These are phyloP conservation scores for Quillaja saponaria DNA, from an alignment of 306 rosid species.

Conservation along the genomic window DNA sequence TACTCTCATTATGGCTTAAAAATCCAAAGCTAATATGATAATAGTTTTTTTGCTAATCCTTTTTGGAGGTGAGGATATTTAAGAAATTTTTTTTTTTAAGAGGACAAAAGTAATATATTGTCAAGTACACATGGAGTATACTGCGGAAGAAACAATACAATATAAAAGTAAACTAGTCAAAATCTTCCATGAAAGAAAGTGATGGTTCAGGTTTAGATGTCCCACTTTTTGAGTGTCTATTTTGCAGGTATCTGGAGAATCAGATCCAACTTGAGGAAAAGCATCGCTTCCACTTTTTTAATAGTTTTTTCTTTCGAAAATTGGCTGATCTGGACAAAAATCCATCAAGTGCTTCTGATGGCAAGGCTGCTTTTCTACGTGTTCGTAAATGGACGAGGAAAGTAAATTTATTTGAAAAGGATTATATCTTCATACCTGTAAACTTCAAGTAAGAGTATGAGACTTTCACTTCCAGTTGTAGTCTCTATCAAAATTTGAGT, in stretches of 20 bases:
- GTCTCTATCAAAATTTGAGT: conserved; percentile 33
- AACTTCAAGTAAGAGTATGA: conserved; percentile 73
- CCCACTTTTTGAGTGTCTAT: too few species aligned
- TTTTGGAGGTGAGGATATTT: too few species aligned
- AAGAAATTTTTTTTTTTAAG: too few species aligned
- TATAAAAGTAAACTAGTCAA: too few species aligned
- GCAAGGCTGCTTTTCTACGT: conserved; percentile 88
- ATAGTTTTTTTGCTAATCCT: too few species aligned
- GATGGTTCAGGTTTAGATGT: too few species aligned
- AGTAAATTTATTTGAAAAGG: conserved; percentile 81
- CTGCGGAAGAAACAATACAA: too few species aligned
- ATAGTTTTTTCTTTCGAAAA: conserved; percentile 96
- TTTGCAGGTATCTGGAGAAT: conserved; percentile 76
- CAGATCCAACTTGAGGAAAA: conserved; percentile 68
- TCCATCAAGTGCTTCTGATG: conserved; percentile 88
- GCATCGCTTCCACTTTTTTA: conserved; percentile 80
- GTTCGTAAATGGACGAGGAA: conserved; percentile 98
- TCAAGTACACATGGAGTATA: too few species aligned
- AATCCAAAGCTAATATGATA: too few species aligned
- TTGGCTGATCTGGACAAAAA: conserved; percentile 96
- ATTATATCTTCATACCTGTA: conserved; percentile 89
- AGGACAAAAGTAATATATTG: too few species aligned
- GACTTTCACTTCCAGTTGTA: conserved; percentile 22
- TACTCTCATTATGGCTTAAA: too few species aligned
- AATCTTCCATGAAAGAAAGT: too few species aligned